Conservation (phyloP, 805 yeast genomes). For the Cyberlindnera petersonii region DNA sequence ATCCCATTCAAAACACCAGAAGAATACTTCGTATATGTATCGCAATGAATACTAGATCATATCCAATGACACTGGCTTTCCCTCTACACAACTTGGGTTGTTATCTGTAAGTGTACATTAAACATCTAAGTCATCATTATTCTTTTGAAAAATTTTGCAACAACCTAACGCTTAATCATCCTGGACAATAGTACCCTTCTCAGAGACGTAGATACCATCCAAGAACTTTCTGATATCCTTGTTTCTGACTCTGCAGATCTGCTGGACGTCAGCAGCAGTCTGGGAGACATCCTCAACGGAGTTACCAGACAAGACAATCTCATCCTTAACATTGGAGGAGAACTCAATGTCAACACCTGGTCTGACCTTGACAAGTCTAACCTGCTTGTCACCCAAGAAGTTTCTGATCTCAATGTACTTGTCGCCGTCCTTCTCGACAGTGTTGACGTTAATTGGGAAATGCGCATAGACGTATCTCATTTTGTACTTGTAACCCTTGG, state of each 20-base stretch:
- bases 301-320: conserved; percentile 89
- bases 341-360: conserved; percentile 87
- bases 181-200: conserved; percentile 82
- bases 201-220: conserved; percentile 99
- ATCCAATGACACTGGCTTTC: not conserved
- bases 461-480: conserved; percentile 99
- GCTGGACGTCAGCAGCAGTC: conserved; percentile 97
- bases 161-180: conserved; percentile 36
- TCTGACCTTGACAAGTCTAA: conserved; percentile 78
- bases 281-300: conserved; percentile 96
- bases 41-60: not conserved
- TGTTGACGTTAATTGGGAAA: conserved; percentile 99
- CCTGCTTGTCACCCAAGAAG: conserved; percentile 99
- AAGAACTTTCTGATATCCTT: conserved; percentile 99
- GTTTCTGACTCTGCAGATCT: conserved; percentile 97
- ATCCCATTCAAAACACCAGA: conserved; percentile 70
- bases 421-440: conserved; percentile 71
- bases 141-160: not conserved
- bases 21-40: conserved; percentile 40
- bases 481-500: conserved; percentile 98
- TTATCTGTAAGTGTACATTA: conserved; percentile 12
- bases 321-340: conserved; percentile 89
- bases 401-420: conserved; percentile 93
- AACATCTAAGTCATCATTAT: conserved; percentile 6
- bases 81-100: too few relatives aligned